A percentile compares a stretch with the other conserved stretches of the same genome.
Conservation (phyloP, 2,329 filamentous ascomycete genomes). For the Ceratocystis destructans region DNA sequence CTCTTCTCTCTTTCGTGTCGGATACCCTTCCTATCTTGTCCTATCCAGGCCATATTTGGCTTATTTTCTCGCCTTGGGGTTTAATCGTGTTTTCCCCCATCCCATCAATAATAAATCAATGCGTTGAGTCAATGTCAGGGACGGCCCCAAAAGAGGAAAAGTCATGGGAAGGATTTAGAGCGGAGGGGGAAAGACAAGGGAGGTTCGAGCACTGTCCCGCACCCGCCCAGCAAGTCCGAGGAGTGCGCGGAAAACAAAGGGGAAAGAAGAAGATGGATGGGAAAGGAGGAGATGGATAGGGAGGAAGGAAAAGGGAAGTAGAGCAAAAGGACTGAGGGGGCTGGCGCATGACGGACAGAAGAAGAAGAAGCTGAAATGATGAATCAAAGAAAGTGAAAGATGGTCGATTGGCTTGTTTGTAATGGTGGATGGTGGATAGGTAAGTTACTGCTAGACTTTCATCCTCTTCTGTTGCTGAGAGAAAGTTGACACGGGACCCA, state of each 20-base stretch:
- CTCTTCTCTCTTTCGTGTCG: neutral
- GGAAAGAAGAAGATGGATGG: too few species aligned
- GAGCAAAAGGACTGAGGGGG: neutral
- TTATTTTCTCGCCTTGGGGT: neutral
- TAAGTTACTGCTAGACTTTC: neutral
- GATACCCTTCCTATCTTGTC: neutral
- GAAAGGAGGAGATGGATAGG: neutral
- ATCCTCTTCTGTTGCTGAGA: too few species aligned
- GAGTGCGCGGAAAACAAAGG: neutral
- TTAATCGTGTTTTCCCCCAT: neutral
- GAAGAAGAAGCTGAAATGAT: neutral
- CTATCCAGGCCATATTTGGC: neutral
- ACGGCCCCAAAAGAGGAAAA: neutral
- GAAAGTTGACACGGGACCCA: too few species aligned
- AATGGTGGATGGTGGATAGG: neutral
- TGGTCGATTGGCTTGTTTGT: too few species aligned
- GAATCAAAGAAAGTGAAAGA: neutral
- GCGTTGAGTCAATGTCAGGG: constrained; percentile 1
- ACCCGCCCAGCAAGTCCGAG: neutral
- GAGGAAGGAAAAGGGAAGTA: neutral
- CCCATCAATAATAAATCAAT: neutral
- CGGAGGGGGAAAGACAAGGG: constrained; percentile 4
- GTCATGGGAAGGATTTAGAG: constrained; percentile 8
- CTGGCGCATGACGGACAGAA: neutral
- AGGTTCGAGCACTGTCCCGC: neutral